Evolutionary conservation across 495 filamentous ascomycete species (phyloP).

Genomic region (Hypoxylon rickii): DNA sequence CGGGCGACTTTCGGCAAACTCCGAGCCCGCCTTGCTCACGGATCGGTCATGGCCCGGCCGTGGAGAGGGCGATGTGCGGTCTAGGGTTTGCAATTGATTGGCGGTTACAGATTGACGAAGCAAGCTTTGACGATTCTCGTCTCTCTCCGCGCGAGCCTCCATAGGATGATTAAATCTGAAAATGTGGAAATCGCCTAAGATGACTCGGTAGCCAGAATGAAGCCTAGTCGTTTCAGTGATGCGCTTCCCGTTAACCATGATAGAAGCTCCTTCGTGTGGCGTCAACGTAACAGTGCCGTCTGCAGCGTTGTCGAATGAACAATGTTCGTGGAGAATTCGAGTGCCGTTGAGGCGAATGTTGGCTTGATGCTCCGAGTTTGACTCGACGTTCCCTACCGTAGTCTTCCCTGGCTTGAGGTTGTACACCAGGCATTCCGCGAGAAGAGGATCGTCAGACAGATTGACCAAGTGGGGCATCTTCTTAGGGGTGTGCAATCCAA

Average conservation of each 20-base stretch:
- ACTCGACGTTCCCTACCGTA: constrained; percentile 88
- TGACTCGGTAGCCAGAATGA: constrained; percentile 91
- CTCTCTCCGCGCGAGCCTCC: constrained; percentile 90
- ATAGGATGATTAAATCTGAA: constrained; percentile 98
- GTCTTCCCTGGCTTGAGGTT: constrained; percentile 96
- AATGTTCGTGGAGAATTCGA: constrained; percentile 89
- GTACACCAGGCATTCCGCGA: constrained; percentile 97
- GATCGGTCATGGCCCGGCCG: constrained; percentile 76
- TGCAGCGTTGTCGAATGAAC: constrained; percentile 83
- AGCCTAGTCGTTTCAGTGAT: constrained; percentile 81
- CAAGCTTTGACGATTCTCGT: constrained; percentile 73
- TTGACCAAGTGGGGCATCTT: constrained; percentile 99
- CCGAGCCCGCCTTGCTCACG: constrained; percentile 71
- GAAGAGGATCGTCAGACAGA: constrained; percentile 89
- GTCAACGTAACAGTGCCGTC: constrained; percentile 90
- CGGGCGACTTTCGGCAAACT: constrained; percentile 70
- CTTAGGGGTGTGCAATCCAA: constrained; percentile 94
- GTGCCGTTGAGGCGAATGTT: constrained; percentile 95
- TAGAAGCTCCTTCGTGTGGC: constrained; percentile 84
- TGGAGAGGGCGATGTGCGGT: constrained; percentile 56
- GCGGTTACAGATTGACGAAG: constrained; percentile 87
- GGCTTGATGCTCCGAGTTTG: constrained; percentile 71
- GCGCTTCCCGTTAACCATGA: constrained; percentile 96
- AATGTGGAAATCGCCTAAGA: constrained; percentile 98
- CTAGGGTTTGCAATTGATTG: constrained; percentile 67